Evolutionary conservation across 495 filamentous ascomycete species (phyloP).

Genomic region (Aspergillus leporis): DNA sequence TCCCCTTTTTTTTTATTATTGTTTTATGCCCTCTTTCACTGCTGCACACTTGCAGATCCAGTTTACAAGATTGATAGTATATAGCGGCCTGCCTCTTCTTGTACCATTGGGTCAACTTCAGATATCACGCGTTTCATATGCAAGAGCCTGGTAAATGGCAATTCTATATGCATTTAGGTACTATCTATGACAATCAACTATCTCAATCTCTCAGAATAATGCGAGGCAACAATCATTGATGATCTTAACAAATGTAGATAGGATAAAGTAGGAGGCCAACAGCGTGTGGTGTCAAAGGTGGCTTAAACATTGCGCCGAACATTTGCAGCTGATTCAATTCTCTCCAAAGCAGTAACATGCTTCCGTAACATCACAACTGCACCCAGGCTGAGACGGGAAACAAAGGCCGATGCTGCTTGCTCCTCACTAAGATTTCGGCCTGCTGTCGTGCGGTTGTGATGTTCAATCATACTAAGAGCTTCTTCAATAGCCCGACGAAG

Average conservation of each 20-base stretch:
- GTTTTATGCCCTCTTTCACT: not conserved
- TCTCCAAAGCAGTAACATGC: slow-evolving; percentile 26
- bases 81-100: too few relatives aligned
- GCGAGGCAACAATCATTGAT: too few relatives aligned
- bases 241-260: not conserved
- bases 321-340: slow-evolving; percentile 11
- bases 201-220: not conserved
- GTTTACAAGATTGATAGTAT: not conserved
- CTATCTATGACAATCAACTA: not conserved
- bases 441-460: slow-evolving; percentile 17
- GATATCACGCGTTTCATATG: too few relatives aligned
- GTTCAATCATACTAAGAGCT: slow-evolving; percentile 34
- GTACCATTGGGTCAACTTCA: too few relatives aligned
- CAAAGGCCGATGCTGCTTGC: slow-evolving; percentile 20
- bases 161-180: not conserved
- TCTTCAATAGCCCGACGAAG: slow-evolving; percentile 38
- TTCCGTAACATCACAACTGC: slow-evolving; percentile 34
- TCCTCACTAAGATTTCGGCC: slow-evolving; percentile 16
- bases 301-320: not conserved
- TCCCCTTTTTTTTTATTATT: not conserved
- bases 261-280: not conserved
- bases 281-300: not conserved
- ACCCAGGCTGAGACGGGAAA: slow-evolving; percentile 35
- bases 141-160: too few relatives aligned
- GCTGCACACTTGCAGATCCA: not conserved